Evolutionary conservation across 2,329 filamentous ascomycete genomes (phyloP), one percentile per base, ranked within the genome.

Genomic region (Huntiella abstrusa): DNA sequence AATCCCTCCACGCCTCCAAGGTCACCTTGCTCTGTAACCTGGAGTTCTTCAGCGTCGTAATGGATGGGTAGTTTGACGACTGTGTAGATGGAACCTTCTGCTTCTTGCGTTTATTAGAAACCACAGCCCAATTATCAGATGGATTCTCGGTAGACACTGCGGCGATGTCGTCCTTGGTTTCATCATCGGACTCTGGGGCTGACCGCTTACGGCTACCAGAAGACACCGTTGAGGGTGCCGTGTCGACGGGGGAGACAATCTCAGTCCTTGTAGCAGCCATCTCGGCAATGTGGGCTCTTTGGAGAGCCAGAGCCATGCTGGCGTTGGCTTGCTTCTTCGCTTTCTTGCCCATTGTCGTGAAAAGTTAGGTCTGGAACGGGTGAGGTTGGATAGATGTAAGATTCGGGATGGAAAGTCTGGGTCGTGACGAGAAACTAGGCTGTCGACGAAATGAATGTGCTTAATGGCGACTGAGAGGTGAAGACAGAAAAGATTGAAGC

Each of bases 21-120:
- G 73, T 72, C 57, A 81, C 70, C 59, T 73, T 75, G 51, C 68
- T 66, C 53, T 76, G 69, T 5, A 82, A 63, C 53, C 73, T 70
- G 13, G 71, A 68, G 48, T 67, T 70, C 52, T 66, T 58, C 13
- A 73, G 72, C 54, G 79, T 77, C 15, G 62, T 62, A 52, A 80
- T 71, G 35, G 66, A 62, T 36, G 75, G 75, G 57, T 80, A 80
- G 53, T 70, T 72, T 49, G 62, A 67, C 3, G 67, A 69, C 34
- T 69, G 63, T 33, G 67, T 61, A 39, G 68, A 69, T 2, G 75
- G 75, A 2, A 72, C 58, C 60, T 77, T 80, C 59, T 79, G 79
- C 5, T 63, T 57, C 56, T 75, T 77, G 34, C 60, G 62, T 13
- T 68, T 62, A 16, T 67, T 67, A 15, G 67, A 65, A 50, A 76